Evolutionary conservation across 2,329 filamentous ascomycete genomes (phyloP), one percentile per base, ranked within the genome.

Genomic region (Madurella fahalii): DNA sequence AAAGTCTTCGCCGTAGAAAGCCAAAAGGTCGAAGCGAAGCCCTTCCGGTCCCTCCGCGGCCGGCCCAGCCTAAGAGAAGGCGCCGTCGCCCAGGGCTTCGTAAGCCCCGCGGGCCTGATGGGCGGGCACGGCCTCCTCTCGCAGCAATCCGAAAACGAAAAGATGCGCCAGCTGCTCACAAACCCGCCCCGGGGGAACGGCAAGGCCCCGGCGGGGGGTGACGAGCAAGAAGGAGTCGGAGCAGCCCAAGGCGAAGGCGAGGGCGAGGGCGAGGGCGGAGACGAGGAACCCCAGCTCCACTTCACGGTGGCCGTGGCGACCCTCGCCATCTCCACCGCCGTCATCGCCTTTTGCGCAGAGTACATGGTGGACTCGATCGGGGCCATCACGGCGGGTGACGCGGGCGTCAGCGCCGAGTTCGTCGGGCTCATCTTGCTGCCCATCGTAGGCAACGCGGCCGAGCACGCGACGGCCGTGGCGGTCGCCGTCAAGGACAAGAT

Each of bases 401-500:
- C 31, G 32, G 72, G 71, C 12, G 74, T 92, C 56, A 87, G 80
- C 58, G 79, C 89, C 65, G 86, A 87, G 34, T 92, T 93, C 60
- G 85, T 92, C 58, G 89, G 89, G 63, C 77, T 92, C 11, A 91
- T 93, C 63, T 82, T 93, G 50, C 74, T 93, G 4, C 88, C 88
- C 9, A 90, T 92, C 63, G 88, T 91, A n/a, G 87, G 88, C 40
- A 92, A 92, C 64, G 88, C 88, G 2, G 88, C 87, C 13, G 88
- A 92, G 72, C 88, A 92, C 74, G 86, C 88, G 17, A 91, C 88
- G 0, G 88, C 88, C 7, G 87, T 92, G 51, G 89, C 84, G 0
- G 88, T 92, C 1, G 88, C 89, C 7, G 80, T 85, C 63, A 90
- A 91, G 76, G 89, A 91, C 71, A 92, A 92, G 72, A 90, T 91